A percentile compares a stretch with the other conserved stretches of the same genome.
Evolutionary conservation across 805 yeast species (phyloP).

Genomic region (Candida alai): DNA sequence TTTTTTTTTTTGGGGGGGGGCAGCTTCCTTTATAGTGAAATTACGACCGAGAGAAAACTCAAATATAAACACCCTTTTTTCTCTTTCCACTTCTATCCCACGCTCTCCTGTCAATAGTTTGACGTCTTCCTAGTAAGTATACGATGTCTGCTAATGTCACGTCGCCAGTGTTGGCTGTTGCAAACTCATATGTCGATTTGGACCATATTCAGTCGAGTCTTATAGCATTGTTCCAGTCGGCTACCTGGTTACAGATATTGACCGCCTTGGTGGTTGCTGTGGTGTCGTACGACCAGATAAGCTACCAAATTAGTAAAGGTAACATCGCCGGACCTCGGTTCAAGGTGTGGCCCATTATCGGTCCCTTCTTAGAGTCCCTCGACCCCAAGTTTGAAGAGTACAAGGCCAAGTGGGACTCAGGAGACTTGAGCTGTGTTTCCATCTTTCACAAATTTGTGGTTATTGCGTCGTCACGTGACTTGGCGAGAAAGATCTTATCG

Average conservation of each 20-base stretch:
- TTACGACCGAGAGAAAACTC: too few species aligned
- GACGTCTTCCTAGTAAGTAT: too few species aligned
- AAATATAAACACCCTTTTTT: too few species aligned
- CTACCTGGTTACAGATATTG: constrained; percentile 54
- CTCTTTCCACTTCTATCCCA: too few species aligned
- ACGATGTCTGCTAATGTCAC: constrained; percentile 10
- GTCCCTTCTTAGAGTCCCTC: constrained; percentile 90
- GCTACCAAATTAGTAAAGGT: constrained; percentile 79
- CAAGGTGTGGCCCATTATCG: constrained; percentile 92
- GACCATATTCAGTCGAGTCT: constrained; percentile 12
- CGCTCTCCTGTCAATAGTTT: too few species aligned
- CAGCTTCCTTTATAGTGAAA: too few species aligned
- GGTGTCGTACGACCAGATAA: constrained; percentile 68
- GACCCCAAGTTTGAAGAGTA: constrained; percentile 96
- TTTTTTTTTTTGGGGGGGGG: too few species aligned
- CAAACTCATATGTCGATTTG: constrained; percentile 7
- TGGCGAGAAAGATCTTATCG: constrained; percentile 80
- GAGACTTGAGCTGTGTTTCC: constrained; percentile 93
- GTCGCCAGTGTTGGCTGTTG: constrained; percentile 6
- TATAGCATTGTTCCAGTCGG: constrained; percentile 13
- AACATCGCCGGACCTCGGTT: constrained; percentile 83
- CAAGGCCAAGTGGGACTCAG: constrained; percentile 89
- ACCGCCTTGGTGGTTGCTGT: constrained; percentile 44
- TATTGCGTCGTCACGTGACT: constrained; percentile 82
- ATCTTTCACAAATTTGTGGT: constrained; percentile 98